phyloP scores from a whole-genome alignment of 495 filamentous ascomycete species.

The Chaetomium tenue region DNA sequence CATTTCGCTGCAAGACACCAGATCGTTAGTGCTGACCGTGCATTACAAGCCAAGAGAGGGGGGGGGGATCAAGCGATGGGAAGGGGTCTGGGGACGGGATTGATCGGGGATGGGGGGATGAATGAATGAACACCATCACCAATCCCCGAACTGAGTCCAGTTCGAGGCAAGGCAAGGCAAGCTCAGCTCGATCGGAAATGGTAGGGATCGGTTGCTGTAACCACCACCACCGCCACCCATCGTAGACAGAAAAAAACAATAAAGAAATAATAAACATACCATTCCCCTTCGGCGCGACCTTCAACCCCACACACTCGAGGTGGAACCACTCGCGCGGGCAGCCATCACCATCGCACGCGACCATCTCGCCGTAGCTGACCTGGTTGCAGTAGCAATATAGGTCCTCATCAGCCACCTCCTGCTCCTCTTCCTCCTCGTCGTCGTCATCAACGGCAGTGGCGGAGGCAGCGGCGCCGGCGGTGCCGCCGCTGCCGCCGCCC shows the following conservation, averaged over 20 bases:
- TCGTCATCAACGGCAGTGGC: conserved; percentile 67
- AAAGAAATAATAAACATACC: conserved; percentile 54
- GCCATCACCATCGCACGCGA: conserved; percentile 87
- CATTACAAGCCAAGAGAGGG: background rate
- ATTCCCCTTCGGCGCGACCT: conserved; percentile 78
- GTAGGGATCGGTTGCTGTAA: background rate
- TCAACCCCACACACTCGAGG: conserved; percentile 84
- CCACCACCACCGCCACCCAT: background rate
- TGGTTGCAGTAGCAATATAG: conserved; percentile 88
- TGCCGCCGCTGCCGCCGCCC: conserved; percentile 30
- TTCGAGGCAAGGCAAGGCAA: too few species aligned
- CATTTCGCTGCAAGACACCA: conserved; percentile 64
- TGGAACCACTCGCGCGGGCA: conserved; percentile 97
- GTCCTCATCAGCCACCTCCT: conserved; percentile 9
- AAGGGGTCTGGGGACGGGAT: background rate
- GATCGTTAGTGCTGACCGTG: conserved; percentile 2
- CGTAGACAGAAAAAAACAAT: background rate
- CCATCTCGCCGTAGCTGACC: conserved; percentile 95
- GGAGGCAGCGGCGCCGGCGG: conserved; percentile 47
- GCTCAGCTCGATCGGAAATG: too few species aligned
- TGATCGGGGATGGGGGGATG: too few species aligned
- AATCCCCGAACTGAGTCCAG: too few species aligned
- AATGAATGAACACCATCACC: too few species aligned
- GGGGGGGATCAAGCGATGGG: background rate
- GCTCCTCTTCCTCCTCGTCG: conserved; percentile 73